A percentile compares a stretch with the other conserved stretches of the same genome.
Conservation (phyloP, 495 filamentous ascomycete genomes). For the Penicillium desertorum region DNA sequence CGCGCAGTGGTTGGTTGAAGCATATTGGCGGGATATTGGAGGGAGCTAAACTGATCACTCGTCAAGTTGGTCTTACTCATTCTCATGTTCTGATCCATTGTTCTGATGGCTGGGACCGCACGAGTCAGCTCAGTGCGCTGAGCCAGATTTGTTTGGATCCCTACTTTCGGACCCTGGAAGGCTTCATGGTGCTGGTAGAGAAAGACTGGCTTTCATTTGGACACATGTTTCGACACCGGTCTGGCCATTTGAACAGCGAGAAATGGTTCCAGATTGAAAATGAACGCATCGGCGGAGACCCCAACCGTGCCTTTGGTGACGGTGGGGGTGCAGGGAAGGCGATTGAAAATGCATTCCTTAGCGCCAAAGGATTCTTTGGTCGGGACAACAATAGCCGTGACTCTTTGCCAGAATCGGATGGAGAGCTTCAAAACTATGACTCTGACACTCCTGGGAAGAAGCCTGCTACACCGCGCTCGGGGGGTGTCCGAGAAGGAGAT, state of each 20-base stretch:
- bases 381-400: conserved; percentile 69
- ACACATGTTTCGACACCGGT: conserved; percentile 92
- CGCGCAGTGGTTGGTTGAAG: conserved; percentile 86
- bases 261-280: conserved; percentile 94
- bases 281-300: conserved; percentile 52
- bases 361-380: conserved; percentile 88
- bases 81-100: conserved; percentile 96
- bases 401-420: conserved; percentile 59
- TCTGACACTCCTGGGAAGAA: conserved; percentile 46
- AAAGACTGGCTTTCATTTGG: conserved; percentile 99
- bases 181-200: conserved; percentile 92
- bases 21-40: conserved; percentile 85
- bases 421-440: conserved; percentile 59
- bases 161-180: conserved; percentile 92
- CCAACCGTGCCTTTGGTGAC: conserved; percentile 46
- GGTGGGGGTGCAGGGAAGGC: conserved; percentile 66
- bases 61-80: conserved; percentile 86
- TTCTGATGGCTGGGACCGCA: conserved; percentile 98
- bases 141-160: conserved; percentile 93
- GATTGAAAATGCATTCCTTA: conserved; percentile 80
- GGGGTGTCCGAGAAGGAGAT: conserved; percentile 49
- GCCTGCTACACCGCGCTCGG: conserved; percentile 39
- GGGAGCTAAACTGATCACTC: conserved; percentile 78
- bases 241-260: conserved; percentile 80
- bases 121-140: conserved; percentile 91